Percentiles rank a stretch among this genome's conserved stretches.
Evolutionary conservation across 2,329 filamentous ascomycete genomes (phyloP).

Genomic region (Hymenoscyphus repandus): DNA sequence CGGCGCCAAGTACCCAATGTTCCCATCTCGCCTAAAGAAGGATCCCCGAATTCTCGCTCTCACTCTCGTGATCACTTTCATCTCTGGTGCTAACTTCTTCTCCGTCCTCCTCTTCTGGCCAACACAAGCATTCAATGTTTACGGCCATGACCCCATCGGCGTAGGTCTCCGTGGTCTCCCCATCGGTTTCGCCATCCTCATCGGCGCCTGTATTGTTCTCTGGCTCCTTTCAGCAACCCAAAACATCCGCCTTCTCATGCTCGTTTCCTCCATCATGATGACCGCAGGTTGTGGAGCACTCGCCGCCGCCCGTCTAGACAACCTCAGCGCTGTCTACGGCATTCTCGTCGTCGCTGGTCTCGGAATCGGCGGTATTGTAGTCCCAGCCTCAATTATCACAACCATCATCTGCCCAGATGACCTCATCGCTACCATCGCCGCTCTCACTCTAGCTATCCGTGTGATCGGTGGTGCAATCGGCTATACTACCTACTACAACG

Average conservation of each 20-base stretch:
- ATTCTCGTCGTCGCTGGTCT: conserved; percentile 55
- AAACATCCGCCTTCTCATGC: conserved; percentile 53
- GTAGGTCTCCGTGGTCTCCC: conserved; percentile 60
- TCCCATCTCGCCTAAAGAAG: conserved; percentile 47
- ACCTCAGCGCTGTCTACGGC: conserved; percentile 49
- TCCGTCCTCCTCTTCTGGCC: conserved; percentile 26
- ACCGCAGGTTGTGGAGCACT: conserved; percentile 54
- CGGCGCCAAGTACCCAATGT: conserved; percentile 41
- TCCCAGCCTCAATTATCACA: conserved; percentile 62
- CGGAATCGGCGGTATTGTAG: conserved; percentile 62
- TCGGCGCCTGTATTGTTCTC: conserved; percentile 54
- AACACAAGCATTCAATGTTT: conserved; percentile 57
- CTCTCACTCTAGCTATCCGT: conserved; percentile 64
- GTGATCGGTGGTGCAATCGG: conserved; percentile 63
- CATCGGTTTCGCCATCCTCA: conserved; percentile 57
- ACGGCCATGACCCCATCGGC: conserved; percentile 56
- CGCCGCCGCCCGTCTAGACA: conserved; percentile 45
- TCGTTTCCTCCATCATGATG: conserved; percentile 57
- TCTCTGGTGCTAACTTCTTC: conserved; percentile 50
- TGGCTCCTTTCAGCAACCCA: conserved; percentile 52
- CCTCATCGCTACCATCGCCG: conserved; percentile 63
- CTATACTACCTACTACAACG: conserved; percentile 54
- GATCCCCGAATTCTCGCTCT: conserved; percentile 45
- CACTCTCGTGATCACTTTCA: conserved; percentile 52
- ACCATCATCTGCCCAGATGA: conserved; percentile 67